Percentiles rank a stretch among this genome's conserved stretches.
These are phyloP conservation scores for Hypoxylon intermedium DNA, from an alignment of 495 filamentous ascomycete species.

Conservation along the genomic window DNA sequence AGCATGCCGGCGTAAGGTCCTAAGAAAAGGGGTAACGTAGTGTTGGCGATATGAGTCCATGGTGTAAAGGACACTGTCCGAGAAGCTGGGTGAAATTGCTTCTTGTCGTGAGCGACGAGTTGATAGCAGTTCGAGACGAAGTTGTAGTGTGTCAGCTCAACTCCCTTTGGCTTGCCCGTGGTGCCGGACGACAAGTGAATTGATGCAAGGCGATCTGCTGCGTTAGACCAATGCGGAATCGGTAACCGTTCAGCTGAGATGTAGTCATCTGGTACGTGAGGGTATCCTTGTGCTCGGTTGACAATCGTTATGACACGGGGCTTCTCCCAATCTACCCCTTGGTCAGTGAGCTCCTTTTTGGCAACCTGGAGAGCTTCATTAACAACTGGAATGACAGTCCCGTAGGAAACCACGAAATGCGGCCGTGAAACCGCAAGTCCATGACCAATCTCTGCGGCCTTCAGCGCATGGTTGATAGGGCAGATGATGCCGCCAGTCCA, in stretches of 20 bases:
- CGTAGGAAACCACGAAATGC: conserved; percentile 46
- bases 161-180: conserved; percentile 78
- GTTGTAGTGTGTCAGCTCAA: conserved; percentile 76
- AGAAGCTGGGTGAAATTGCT: conserved; percentile 36
- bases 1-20: conserved; percentile 40
- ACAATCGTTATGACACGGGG: conserved; percentile 34
- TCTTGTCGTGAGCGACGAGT: conserved; percentile 42
- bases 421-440: conserved; percentile 33
- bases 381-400: conserved; percentile 17
- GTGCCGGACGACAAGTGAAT: conserved; percentile 60
- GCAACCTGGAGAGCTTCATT: conserved; percentile 28
- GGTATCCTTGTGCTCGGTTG: conserved; percentile 11
- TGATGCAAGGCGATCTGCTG: conserved; percentile 27
- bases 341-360: conserved; percentile 12
- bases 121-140: conserved; percentile 65
- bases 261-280: conserved; percentile 36
- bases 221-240: conserved; percentile 47
- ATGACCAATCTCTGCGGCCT: conserved; percentile 37
- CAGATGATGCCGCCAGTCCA: conserved; percentile 40
- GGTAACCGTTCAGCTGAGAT: conserved; percentile 34
- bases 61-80: conserved; percentile 48
- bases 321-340: conserved; percentile 29
- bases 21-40: conserved; percentile 46
- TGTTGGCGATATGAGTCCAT: conserved; percentile 49
- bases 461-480: conserved; percentile 36